Conservation (phyloP, 106 monocot species). For the Triglochin maritima region DNA sequence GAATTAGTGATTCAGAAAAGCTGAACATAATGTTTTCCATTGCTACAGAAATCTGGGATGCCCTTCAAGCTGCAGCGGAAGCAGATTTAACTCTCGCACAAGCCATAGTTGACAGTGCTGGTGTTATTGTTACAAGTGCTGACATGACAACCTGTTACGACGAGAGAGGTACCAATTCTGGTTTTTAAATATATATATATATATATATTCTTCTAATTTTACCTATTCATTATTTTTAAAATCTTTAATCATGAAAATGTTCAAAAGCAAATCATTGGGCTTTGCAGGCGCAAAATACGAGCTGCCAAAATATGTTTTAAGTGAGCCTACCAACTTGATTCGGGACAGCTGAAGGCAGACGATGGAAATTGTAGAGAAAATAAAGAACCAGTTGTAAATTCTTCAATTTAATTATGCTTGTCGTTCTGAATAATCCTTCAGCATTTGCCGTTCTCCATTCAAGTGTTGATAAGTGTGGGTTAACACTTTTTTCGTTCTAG, state of each 20-base stretch:
- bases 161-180: slow-evolving; percentile 35
- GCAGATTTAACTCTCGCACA: slow-evolving; percentile 52
- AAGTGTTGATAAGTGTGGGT: background rate
- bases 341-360: slow-evolving; percentile 19
- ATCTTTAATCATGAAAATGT: too few relatives aligned
- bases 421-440: background rate
- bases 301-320: slow-evolving; percentile 51
- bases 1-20: too few relatives aligned
- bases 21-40: background rate
- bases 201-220: too few relatives aligned
- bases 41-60: slow-evolving; percentile 76
- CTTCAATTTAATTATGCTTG: background rate
- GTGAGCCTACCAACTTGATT: slow-evolving; percentile 58
- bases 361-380: background rate
- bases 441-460: background rate
- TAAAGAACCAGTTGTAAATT: slow-evolving; percentile 11
- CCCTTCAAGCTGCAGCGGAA: slow-evolving; percentile 44
- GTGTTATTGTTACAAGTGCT: slow-evolving; percentile 47
- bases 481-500: too few relatives aligned
- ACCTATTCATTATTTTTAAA: too few relatives aligned
- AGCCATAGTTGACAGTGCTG: slow-evolving; percentile 60
- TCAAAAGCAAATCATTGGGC: too few relatives aligned
- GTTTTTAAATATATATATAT: too few relatives aligned
- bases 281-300: slow-evolving; percentile 75
- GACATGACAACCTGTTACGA: slow-evolving; percentile 66